Evolutionary conservation across 2,329 filamentous ascomycete species (phyloP), one percentile per base, ranked within the genome.

Genomic region (Hirsutella thompsonii): DNA sequence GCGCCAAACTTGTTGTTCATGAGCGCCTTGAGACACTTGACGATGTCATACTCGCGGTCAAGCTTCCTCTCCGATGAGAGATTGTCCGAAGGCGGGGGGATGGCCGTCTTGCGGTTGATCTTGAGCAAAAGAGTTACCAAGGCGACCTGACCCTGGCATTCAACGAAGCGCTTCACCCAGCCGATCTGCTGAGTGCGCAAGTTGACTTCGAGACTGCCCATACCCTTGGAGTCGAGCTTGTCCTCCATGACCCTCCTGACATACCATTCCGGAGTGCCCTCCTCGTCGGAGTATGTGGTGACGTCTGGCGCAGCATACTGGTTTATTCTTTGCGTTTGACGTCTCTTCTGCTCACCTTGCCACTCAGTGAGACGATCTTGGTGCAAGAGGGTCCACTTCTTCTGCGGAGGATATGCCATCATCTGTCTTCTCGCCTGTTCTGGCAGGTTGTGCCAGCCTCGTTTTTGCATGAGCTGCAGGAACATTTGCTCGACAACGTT

Each of bases 1-100:
- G 92, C 92, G 46, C 92, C 92, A 59, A 94, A 96, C 60, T 94
- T 95, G 74, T 95, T 98, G 76, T 98, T 98, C 83, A 96, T 94
- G 43, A 96, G 66, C 26, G 89, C 88, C 68, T 96, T 96, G 44
- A 98, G 65, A 66, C 92, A 96, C 66, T 98, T 98, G 57, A 94
- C 79, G 47, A 98, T 94, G 57, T 96, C 92, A 58, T 96, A 96
- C 64, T 94, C 89, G 50, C 83, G 79, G 55, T 95, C 89, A 38
- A 92, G 70, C 55, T 90, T 85, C 59, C 83, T 87, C 52, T 94
- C 87, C 43, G 58, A 67, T 55, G 60, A 76, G 39, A 67, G 62
- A 41, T 68, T 67, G 34, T 74, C 68, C 5, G 78, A 74, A 20
- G 79, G 74, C 2, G 84, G 83, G 5, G 85, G 85, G 42, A 79